Evolutionary conservation across 306 rosid genomes (phyloP).

Genomic region (Rosa rugosa): DNA sequence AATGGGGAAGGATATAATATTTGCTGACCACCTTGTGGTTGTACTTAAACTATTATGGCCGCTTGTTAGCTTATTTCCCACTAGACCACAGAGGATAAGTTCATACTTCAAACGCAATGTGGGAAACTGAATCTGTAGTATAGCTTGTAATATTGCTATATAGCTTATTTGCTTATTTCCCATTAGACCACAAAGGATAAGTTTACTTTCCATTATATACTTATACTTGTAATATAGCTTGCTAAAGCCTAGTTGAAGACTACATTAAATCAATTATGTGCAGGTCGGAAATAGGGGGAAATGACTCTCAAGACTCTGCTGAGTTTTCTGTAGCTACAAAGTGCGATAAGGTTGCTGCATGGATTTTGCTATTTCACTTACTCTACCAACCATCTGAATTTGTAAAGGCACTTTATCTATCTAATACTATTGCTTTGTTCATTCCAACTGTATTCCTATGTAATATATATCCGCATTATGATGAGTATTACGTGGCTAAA

Average conservation of each 20-base stretch:
- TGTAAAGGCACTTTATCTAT: background rate
- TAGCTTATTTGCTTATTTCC: background rate
- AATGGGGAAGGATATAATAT: background rate
- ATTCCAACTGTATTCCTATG: background rate
- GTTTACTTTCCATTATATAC: background rate
- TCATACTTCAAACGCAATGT: no score
- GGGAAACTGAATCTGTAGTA: no score
- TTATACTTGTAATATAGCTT: background rate
- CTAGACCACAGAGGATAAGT: no score
- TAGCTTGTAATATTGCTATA: no score
- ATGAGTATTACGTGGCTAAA: background rate
- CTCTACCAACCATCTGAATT: background rate
- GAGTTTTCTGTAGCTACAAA: background rate
- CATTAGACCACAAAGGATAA: background rate
- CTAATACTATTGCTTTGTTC: background rate
- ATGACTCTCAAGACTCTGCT: background rate
- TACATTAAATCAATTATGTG: background rate
- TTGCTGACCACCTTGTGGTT: background rate
- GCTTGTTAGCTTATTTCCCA: background rate
- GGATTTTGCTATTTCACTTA: background rate
- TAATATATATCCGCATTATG: background rate
- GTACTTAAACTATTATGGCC: background rate
- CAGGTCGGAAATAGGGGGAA: background rate
- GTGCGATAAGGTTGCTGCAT: background rate
- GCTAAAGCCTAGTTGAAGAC: background rate